phyloP scores from a whole-genome alignment of 225 moss, liverwort and hornwort species.

The Pseudoscleropodium purum region DNA sequence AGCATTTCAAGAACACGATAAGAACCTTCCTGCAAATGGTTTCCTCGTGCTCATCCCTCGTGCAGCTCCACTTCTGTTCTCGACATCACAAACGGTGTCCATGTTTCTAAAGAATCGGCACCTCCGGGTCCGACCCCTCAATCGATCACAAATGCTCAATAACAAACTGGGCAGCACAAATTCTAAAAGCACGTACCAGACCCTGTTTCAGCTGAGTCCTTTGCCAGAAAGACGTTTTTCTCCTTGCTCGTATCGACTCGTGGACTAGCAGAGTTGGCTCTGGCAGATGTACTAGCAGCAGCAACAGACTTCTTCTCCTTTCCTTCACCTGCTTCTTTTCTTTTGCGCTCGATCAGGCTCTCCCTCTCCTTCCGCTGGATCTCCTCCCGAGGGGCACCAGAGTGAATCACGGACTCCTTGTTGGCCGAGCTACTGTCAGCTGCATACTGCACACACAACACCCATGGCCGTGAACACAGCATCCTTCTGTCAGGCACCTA shows the following conservation, averaged over 20 bases:
- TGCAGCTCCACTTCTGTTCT: neutral
- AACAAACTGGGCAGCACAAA: neutral
- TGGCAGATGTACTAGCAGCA: conserved; percentile 18
- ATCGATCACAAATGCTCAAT: neutral
- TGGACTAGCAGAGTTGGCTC: conserved; percentile 18
- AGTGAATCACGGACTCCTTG: conserved; percentile 42
- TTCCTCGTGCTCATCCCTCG: neutral
- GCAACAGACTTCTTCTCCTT: conserved; percentile 64
- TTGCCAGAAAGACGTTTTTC: conserved; percentile 21
- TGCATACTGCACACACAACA: conserved; percentile 28
- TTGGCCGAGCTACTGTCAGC: conserved; percentile 25
- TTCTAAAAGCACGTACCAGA: conserved; percentile 1
- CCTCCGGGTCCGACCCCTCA: neutral
- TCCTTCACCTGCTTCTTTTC: conserved; percentile 55
- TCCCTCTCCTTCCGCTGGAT: conserved; percentile 72
- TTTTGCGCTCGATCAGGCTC: conserved; percentile 53
- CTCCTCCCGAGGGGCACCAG: conserved; percentile 53
- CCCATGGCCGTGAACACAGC: neutral
- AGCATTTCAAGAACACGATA: neutral
- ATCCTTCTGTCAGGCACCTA: neutral
- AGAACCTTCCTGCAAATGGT: neutral
- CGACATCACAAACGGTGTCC: neutral
- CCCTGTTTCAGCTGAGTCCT: conserved; percentile 31
- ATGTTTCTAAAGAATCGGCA: neutral
- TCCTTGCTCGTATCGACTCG: conserved; percentile 53